phyloP scores from a whole-genome alignment of 306 rosid species.

The Vachellia pachyceras region DNA sequence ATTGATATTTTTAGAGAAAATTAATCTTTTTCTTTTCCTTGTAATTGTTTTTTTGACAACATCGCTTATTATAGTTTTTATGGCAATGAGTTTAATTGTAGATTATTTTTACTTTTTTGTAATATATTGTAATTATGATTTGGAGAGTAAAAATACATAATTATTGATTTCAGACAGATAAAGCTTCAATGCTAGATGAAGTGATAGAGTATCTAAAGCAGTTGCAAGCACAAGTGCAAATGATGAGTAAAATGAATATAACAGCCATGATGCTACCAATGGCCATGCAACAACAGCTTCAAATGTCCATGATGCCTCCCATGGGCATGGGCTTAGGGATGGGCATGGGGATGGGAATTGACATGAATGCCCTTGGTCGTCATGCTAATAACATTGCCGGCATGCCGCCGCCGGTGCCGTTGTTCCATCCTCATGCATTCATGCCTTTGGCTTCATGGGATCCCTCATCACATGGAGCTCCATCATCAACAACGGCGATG shows the following conservation, averaged over 20 bases:
- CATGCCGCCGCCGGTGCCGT: constrained; percentile 37
- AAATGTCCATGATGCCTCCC: constrained; percentile 67
- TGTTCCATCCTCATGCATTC: constrained; percentile 56
- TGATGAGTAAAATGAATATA: constrained; percentile 69
- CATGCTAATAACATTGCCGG: constrained; percentile 40
- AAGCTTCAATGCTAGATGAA: constrained; percentile 87
- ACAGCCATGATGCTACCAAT: constrained; percentile 63
- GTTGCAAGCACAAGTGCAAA: constrained; percentile 69
- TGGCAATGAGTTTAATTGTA: not conserved
- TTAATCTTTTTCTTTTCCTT: no score
- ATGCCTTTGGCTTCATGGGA: constrained; percentile 63
- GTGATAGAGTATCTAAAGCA: constrained; percentile 79
- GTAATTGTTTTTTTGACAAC: no score
- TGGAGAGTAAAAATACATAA: not conserved
- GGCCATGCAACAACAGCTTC: constrained; percentile 68
- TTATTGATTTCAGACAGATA: constrained; percentile 59
- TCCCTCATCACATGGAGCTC: constrained; percentile 41
- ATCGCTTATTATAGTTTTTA: no score
- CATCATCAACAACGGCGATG: constrained; percentile 2
- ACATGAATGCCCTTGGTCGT: constrained; percentile 43
- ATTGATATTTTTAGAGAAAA: not conserved
- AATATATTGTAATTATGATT: not conserved
- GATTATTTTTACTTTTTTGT: no score
- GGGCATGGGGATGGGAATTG: constrained; percentile 48
- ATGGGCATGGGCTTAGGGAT: constrained; percentile 59